Evolutionary conservation across 805 yeast species (phyloP).

Genomic region (Saturnispora sekii): DNA sequence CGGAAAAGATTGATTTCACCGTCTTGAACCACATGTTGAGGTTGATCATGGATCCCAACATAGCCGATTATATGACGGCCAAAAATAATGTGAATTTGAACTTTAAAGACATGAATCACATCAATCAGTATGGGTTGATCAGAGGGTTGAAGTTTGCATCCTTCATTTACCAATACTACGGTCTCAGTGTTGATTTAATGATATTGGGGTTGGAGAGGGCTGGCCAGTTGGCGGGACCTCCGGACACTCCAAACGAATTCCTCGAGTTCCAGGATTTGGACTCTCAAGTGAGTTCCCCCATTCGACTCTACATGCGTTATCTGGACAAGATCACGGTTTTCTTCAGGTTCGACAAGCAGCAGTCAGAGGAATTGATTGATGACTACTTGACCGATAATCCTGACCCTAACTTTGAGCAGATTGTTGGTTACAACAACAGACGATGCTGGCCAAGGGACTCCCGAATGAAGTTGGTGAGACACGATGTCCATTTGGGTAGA

Average conservation of each 20-base stretch:
- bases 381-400: conserved; percentile 78
- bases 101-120: conserved; percentile 92
- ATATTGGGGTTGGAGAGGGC: conserved; percentile 85
- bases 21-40: conserved; percentile 72
- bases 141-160: conserved; percentile 88
- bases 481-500: conserved; percentile 85
- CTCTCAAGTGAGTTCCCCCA: conserved; percentile 62
- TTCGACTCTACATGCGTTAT: conserved; percentile 72
- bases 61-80: conserved; percentile 91
- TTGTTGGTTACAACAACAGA: conserved; percentile 77
- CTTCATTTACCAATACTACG: conserved; percentile 84
- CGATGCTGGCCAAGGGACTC: conserved; percentile 93
- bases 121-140: conserved; percentile 78
- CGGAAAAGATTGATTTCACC: conserved; percentile 85
- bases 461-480: conserved; percentile 82
- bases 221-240: conserved; percentile 72
- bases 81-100: conserved; percentile 75
- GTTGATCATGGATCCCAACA: conserved; percentile 74
- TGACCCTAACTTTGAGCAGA: conserved; percentile 84
- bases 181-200: conserved; percentile 71
- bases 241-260: conserved; percentile 64
- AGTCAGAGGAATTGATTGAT: conserved; percentile 64
- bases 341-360: conserved; percentile 64
- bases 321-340: conserved; percentile 73
- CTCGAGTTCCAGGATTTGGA: conserved; percentile 53